Evolutionary conservation across 2,329 filamentous ascomycete genomes (phyloP), one percentile per base, ranked within the genome.

Genomic region (Eutypella sp.): DNA sequence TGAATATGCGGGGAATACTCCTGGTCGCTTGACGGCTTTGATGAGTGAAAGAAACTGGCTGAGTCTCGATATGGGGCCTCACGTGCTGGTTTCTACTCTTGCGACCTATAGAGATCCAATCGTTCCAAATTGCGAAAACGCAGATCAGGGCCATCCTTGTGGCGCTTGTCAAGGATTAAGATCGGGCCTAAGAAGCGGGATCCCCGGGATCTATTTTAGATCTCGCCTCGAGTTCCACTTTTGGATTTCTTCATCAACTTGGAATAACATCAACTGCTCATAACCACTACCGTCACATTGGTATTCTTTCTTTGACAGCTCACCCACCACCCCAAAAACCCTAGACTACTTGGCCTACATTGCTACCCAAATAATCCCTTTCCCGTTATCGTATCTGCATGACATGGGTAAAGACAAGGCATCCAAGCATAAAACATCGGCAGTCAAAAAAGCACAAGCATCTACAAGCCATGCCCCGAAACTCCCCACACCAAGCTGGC

Each of bases 401-500:
- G 34, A 15, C 7, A 39, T 39, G 36, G 36, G 36, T 46, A 55
- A 49, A 25, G 45, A 25, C 19, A 23, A 20, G 22, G n/a, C n/a
- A n/a, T n/a, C n/a, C n/a, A 46, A 43, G 44, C 52, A 39, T 45
- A 50, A 48, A 47, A 40, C 34, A 41, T 33, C 50, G 39, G 18
- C n/a, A 2, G 45, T 48, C 48, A 55, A 49, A 31, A 57, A 52
- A 41, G 47, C 36, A 10, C 49, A 43, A 46, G 43, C 45, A 49
- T 49, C 47, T 27, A 23, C 47, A 42, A 47, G 41, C 15, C 24
- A 47, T 25, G 37, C 43, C 23, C 39, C 55, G 19, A 44, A 55
- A 16, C 38, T 48, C n/a, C 31, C 51, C 16, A 45, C 61, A 9
- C 65, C 72, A 27, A 77, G 78, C 40, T 92, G 89, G 89, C 88